Evolutionary conservation across 257 asterid genomes (phyloP), one percentile per base, ranked within the genome.

Genomic region (Agastache rugosa): DNA sequence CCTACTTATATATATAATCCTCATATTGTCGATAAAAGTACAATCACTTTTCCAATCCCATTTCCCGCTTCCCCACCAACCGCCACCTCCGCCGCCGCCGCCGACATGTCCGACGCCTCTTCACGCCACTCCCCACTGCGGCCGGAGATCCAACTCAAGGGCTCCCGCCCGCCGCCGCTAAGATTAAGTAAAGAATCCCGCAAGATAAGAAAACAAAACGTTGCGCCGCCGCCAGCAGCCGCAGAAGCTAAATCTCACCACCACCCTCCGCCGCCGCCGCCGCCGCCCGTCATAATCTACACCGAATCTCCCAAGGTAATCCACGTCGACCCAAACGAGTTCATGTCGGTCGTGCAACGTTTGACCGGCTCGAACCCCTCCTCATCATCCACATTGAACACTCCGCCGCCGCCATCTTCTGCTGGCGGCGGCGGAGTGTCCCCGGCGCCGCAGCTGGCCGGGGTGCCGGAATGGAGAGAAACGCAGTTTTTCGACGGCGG

Each of bases 341-440:
- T 94, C 96, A 92, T 86, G 97, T 79, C 95, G 23, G 35, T 94
- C 22, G 99, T 94, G 11, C 97, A 92, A 76, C 96, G 91, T 5
- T 82, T 94, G 73, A 94, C 99, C 50, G 97, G 99, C 20, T 80
- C 85, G 0, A 79, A 79, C 70, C 45, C 89, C 54, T 5, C 81
- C 1, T 23, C 37, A 0, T 35, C 48, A 42, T 42, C 48, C 48
- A 11, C 65, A 35, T 4, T 16, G 29, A 23, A 37, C 55, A 12
- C 45, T 44, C 29, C 44, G 20, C 12, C 44, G 20, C 11, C 68
- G 51, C 35, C 58, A 0, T 48, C 60, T 8, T 59, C 64, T 4
- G 82, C 63, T 55, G 67, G 29, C 42, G 22, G 12, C 54, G 54
- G 75, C 42, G 90, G 89, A 0, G 44, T 85, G 15, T 87, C 88